phyloP scores from a whole-genome alignment of 192 early-diverging fungal genomes.

The Rhizophagus sp. region DNA sequence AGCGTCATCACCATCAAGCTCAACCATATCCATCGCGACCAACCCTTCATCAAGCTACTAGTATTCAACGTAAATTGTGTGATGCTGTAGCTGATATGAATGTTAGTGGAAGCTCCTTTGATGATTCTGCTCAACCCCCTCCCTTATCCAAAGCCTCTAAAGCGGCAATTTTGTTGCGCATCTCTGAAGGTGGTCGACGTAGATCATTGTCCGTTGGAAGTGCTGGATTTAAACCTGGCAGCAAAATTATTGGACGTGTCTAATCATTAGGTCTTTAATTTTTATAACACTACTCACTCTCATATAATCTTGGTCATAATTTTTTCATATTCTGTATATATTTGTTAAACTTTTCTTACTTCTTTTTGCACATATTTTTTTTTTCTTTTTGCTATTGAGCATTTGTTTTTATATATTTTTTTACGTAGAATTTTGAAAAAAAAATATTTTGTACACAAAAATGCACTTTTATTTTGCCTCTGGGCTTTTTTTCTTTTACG shows the following conservation, averaged over 20 bases:
- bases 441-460: background rate
- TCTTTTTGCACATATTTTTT: conserved; percentile 5
- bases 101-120: background rate
- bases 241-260: conserved; percentile 1
- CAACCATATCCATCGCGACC: conserved; percentile 6
- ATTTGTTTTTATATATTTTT: conserved; percentile 5
- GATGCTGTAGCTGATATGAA: background rate
- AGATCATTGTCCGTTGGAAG: conserved; percentile 16
- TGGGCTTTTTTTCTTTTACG: background rate
- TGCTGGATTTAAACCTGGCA: conserved; percentile 8
- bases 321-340: background rate
- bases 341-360: background rate
- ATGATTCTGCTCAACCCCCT: background rate
- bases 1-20: conserved; percentile 16
- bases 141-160: conserved; percentile 19
- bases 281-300: background rate
- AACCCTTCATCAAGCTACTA: conserved; percentile 17
- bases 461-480: background rate
- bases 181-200: conserved; percentile 25
- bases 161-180: conserved; percentile 14
- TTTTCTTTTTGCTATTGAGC: background rate
- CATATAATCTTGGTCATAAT: background rate
- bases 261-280: background rate
- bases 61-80: conserved; percentile 2
- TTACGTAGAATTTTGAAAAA: background rate